A percentile compares a stretch with the other conserved stretches of the same genome.
Evolutionary conservation across 306 rosid genomes (phyloP).

Genomic region (Arachis hypogaea): DNA sequence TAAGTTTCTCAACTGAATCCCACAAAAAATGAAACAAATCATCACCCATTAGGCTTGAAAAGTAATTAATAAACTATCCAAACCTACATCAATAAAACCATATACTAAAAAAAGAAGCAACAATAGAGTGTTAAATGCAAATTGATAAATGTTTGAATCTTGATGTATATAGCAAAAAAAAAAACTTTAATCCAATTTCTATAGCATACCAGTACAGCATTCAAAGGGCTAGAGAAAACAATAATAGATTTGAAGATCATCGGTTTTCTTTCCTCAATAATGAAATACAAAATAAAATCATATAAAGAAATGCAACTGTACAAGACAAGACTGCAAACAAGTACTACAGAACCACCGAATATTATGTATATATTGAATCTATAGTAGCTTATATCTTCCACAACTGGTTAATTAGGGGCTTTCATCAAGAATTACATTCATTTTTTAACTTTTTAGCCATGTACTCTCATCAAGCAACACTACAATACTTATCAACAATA

Average conservation of each 20-base stretch:
- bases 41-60: too few relatives aligned
- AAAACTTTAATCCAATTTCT: not conserved
- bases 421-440: not conserved
- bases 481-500: conserved; percentile 6
- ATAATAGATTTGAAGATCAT: conserved; percentile 21
- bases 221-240: conserved; percentile 10
- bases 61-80: too few relatives aligned
- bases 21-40: too few relatives aligned
- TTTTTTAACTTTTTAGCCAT: conserved; percentile 20
- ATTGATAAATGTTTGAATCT: not conserved
- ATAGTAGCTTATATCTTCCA: not conserved
- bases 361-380: too few relatives aligned
- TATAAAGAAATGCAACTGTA: too few relatives aligned
- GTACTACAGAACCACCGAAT: too few relatives aligned
- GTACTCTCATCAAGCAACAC: conserved; percentile 4
- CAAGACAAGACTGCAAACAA: conserved; percentile 5
- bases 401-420: not conserved
- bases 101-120: conserved; percentile 24
- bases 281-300: not conserved
- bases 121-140: conserved; percentile 4
- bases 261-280: not conserved
- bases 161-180: conserved; percentile 6
- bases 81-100: conserved; percentile 14
- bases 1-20: too few relatives aligned
- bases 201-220: not conserved